Percentiles rank a stretch among this genome's conserved stretches.
Evolutionary conservation across 805 yeast genomes (phyloP).

Genomic region (Millerozyma miso): DNA sequence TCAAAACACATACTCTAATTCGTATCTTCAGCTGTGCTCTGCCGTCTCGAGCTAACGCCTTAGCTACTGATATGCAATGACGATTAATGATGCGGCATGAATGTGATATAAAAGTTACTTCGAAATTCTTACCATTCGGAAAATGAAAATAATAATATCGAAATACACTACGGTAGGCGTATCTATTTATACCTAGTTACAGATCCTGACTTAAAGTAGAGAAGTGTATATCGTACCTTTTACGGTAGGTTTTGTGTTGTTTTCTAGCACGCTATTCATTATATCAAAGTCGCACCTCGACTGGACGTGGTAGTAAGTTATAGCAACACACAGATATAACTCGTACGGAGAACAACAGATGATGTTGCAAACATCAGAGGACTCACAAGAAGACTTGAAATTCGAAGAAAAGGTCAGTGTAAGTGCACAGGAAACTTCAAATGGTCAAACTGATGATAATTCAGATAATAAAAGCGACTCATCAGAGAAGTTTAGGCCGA

Average conservation of each 20-base stretch:
- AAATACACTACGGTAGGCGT: too few species aligned
- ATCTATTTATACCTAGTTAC: too few species aligned
- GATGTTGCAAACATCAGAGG: neutral
- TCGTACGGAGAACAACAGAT: neutral
- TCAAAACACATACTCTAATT: too few species aligned
- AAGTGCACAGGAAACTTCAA: neutral
- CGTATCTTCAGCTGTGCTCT: too few species aligned
- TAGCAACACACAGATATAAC: neutral
- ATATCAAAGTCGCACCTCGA: neutral
- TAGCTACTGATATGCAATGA: too few species aligned
- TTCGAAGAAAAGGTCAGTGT: neutral
- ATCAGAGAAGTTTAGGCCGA: slow-evolving; percentile 7
- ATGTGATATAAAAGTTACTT: too few species aligned
- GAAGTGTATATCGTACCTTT: too few species aligned
- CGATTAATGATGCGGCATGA: too few species aligned
- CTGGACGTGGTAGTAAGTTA: neutral
- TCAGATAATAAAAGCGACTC: neutral
- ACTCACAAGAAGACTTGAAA: neutral
- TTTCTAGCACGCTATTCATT: neutral
- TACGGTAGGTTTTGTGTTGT: neutral
- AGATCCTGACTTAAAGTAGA: too few species aligned
- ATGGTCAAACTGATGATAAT: neutral
- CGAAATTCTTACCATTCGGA: too few species aligned
- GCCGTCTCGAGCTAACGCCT: too few species aligned
- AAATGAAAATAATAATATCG: too few species aligned